A percentile compares a stretch with the other conserved stretches of the same genome.
Evolutionary conservation across 495 filamentous ascomycete species (phyloP).

Genomic region (Aspergillus baeticus): DNA sequence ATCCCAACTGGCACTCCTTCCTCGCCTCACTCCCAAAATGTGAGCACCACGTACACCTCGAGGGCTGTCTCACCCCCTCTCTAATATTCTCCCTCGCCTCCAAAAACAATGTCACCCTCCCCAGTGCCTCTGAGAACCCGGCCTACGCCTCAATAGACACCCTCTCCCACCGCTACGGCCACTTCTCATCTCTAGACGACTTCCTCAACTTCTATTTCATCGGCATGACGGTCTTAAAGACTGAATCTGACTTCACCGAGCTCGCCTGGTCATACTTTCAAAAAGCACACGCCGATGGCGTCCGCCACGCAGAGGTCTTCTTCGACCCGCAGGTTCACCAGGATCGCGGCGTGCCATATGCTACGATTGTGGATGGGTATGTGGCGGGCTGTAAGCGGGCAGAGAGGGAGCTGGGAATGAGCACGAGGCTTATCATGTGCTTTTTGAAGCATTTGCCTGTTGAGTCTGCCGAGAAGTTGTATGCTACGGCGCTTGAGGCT

Average conservation of each 20-base stretch:
- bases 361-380: slow-evolving; percentile 60
- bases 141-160: slow-evolving; percentile 59
- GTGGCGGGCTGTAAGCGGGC: slow-evolving; percentile 57
- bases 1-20: slow-evolving; percentile 49
- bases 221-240: slow-evolving; percentile 65
- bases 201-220: slow-evolving; percentile 79
- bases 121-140: slow-evolving; percentile 45
- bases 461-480: slow-evolving; percentile 46
- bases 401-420: slow-evolving; percentile 60
- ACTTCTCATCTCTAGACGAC: slow-evolving; percentile 70
- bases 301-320: slow-evolving; percentile 75
- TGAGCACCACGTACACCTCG: slow-evolving; percentile 79
- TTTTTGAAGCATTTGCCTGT: slow-evolving; percentile 69
- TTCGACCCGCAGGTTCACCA: slow-evolving; percentile 79
- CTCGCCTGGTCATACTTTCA: slow-evolving; percentile 72
- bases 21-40: slow-evolving; percentile 70
- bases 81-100: slow-evolving; percentile 68
- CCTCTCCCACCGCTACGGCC: slow-evolving; percentile 58
- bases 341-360: slow-evolving; percentile 58
- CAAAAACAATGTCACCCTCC: slow-evolving; percentile 61
- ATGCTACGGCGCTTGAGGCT: slow-evolving; percentile 46
- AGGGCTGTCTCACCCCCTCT: slow-evolving; percentile 65
- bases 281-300: slow-evolving; percentile 61
- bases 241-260: slow-evolving; percentile 65
- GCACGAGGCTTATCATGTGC: slow-evolving; percentile 63